These are phyloP conservation scores for Laetiporus sulphureus DNA, from an alignment of 1,284 basidiomycete species.

Conservation along the genomic window DNA sequence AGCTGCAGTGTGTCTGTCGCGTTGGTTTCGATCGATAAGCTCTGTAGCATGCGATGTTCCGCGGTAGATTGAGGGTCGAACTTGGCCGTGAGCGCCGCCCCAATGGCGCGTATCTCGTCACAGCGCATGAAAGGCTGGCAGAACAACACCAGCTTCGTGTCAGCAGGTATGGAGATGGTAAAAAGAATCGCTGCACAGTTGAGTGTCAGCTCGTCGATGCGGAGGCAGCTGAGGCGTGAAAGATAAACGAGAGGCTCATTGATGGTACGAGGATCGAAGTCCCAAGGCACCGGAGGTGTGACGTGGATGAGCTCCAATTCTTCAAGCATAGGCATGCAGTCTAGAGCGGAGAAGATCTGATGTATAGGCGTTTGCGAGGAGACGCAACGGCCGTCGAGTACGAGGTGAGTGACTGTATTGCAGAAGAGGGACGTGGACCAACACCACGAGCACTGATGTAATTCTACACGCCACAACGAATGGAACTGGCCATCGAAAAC, in stretches of 20 bases:
- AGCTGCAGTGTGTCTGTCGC: background rate
- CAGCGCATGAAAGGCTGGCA: slow-evolving; percentile 4
- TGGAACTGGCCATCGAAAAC: slow-evolving; percentile 4
- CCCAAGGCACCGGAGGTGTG: slow-evolving; percentile 5
- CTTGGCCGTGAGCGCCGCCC: background rate
- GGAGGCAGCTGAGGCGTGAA: slow-evolving; percentile 2
- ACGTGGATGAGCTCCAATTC: slow-evolving; percentile 3
- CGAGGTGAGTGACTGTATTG: slow-evolving; percentile 5
- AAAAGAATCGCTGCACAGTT: slow-evolving; percentile 4
- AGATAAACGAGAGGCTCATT: slow-evolving; percentile 1
- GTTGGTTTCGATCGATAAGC: slow-evolving; percentile 2
- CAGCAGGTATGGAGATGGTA: slow-evolving; percentile 2
- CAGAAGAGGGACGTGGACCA: slow-evolving; percentile 6
- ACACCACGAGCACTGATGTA: slow-evolving; percentile 6
- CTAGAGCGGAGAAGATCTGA: slow-evolving; percentile 5
- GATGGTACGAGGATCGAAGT: slow-evolving; percentile 1
- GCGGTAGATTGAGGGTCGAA: background rate
- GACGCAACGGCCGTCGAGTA: slow-evolving; percentile 1
- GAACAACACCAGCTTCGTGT: slow-evolving; percentile 1
- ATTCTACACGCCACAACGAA: slow-evolving; percentile 4
- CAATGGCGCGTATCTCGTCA: slow-evolving; percentile 5
- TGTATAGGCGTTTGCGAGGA: background rate
- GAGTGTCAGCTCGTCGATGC: slow-evolving; percentile 4
- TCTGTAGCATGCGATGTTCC: background rate
- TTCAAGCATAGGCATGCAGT: slow-evolving; percentile 7